phyloP scores from a whole-genome alignment of 164 flowering plant genomes.

The Hamamelis virginiana region DNA sequence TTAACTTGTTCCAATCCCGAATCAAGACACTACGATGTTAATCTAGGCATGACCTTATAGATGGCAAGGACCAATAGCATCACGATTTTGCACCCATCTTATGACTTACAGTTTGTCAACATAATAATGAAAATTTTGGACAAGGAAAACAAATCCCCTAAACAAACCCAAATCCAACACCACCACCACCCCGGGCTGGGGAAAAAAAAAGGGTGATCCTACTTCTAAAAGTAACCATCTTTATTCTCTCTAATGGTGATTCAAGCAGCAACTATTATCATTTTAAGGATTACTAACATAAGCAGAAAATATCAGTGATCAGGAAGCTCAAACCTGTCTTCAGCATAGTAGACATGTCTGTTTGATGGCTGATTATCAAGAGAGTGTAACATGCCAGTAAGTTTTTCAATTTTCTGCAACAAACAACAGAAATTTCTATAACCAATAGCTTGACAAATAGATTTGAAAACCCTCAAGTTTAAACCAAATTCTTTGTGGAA shows the following conservation, averaged over 20 bases:
- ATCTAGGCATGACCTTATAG: no score
- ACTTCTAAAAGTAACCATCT: not conserved
- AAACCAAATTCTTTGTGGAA: not conserved
- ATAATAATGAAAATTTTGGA: no score
- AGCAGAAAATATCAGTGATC: slow-evolving; percentile 2
- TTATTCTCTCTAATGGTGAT: not conserved
- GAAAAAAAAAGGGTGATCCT: no score
- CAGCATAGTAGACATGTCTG: slow-evolving; percentile 74
- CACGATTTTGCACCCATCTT: no score
- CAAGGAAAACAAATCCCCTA: no score
- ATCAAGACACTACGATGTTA: no score
- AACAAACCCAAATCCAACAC: no score
- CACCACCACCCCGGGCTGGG: no score
- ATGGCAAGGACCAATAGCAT: no score
- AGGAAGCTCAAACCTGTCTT: slow-evolving; percentile 56
- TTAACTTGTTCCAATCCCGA: no score
- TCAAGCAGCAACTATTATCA: not conserved
- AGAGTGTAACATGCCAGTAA: slow-evolving; percentile 52
- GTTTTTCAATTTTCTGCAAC: slow-evolving; percentile 79
- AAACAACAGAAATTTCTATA: slow-evolving; percentile 8
- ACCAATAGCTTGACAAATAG: not conserved
- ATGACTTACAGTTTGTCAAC: no score
- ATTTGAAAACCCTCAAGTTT: no score
- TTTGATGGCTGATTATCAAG: slow-evolving; percentile 49
- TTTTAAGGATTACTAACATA: not conserved